phyloP scores from a whole-genome alignment of 306 rosid genomes.

The Lotus japonicus region DNA sequence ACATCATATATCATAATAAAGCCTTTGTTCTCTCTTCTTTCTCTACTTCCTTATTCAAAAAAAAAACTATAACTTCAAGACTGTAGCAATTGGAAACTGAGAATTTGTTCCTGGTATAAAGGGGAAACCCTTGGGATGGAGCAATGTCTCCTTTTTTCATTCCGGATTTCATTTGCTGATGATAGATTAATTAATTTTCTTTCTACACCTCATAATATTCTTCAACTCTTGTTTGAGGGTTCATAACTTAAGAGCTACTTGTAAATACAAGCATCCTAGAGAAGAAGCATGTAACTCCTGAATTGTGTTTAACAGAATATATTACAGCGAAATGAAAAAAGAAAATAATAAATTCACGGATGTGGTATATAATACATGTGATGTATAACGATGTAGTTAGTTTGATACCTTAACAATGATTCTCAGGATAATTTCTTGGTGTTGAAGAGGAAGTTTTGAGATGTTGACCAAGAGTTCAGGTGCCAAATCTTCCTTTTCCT shows the following conservation, averaged over 20 bases:
- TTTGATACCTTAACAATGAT: constrained; percentile 55
- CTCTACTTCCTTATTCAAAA: too few relatives aligned
- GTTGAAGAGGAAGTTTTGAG: constrained; percentile 81
- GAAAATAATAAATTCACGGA: neutral
- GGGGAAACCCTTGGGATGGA: neutral
- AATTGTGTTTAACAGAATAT: neutral
- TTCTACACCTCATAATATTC: neutral
- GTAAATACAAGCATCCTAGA: neutral
- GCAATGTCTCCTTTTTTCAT: neutral
- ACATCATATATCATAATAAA: too few relatives aligned
- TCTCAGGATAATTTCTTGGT: constrained; percentile 88
- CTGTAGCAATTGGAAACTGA: neutral
- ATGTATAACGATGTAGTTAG: constrained; percentile 3
- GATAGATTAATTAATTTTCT: neutral
- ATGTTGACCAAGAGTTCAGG: constrained; percentile 66
- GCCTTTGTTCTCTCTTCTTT: too few relatives aligned
- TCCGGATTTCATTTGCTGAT: neutral
- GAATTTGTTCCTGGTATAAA: neutral
- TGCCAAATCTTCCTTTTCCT: constrained; percentile 82
- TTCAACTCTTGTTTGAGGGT: neutral
- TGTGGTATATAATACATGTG: neutral
- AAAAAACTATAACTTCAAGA: too few relatives aligned
- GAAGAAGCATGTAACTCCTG: neutral
- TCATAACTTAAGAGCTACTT: too few relatives aligned
- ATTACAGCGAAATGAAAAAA: neutral